phyloP scores from a whole-genome alignment of 768 basidiomycete genomes.

The Suillus alpinus region DNA sequence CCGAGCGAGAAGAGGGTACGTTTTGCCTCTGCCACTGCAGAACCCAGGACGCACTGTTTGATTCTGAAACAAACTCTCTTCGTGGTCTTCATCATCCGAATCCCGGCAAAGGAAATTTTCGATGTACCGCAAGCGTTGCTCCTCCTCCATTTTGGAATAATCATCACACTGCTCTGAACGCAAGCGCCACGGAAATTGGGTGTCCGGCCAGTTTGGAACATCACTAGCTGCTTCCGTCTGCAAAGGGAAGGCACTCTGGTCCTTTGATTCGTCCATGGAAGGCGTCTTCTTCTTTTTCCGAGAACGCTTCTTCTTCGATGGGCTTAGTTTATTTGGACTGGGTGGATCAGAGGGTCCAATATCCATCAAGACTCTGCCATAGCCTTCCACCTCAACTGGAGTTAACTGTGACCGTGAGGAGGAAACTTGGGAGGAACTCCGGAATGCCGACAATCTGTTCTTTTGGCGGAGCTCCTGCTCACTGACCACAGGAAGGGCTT shows the following conservation, averaged over 20 bases:
- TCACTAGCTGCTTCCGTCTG: conserved; percentile 35
- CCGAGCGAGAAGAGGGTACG: conserved; percentile 50
- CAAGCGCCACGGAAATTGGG: conserved; percentile 75
- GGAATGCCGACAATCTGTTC: conserved; percentile 68
- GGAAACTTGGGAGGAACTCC: conserved; percentile 34
- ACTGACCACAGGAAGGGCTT: conserved; percentile 21
- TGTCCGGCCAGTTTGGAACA: conserved; percentile 75
- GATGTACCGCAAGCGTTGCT: conserved; percentile 62
- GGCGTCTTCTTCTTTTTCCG: conserved; percentile 51
- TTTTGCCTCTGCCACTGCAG: conserved; percentile 52
- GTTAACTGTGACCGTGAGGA: conserved; percentile 43
- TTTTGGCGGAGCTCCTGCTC: conserved; percentile 69
- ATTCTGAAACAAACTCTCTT: conserved; percentile 13
- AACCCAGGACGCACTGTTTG: neutral
- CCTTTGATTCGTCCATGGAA: conserved; percentile 18
- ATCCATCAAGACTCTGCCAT: conserved; percentile 70
- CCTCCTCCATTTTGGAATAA: conserved; percentile 49
- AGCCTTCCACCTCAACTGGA: conserved; percentile 64
- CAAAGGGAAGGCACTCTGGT: conserved; percentile 10
- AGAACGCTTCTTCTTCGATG: conserved; percentile 37
- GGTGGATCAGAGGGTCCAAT: conserved; percentile 40
- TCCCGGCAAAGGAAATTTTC: conserved; percentile 72
- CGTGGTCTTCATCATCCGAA: conserved; percentile 50
- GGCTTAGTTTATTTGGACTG: conserved; percentile 26
- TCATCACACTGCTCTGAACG: conserved; percentile 55